Evolutionary conservation across 2,329 filamentous ascomycete species (phyloP).

Genomic region (Colletotrichum camelliae): DNA sequence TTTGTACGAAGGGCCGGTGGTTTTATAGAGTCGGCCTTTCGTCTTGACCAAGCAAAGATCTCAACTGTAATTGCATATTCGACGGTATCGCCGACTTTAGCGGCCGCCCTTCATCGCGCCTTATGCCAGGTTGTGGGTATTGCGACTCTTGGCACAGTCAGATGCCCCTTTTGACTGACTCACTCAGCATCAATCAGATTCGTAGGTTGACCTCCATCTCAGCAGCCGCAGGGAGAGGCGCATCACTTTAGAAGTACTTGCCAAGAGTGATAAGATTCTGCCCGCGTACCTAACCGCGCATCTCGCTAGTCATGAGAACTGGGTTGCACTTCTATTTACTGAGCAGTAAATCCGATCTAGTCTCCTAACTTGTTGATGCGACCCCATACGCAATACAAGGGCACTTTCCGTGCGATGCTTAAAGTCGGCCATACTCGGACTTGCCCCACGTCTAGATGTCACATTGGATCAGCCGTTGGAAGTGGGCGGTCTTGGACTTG

Average conservation of each 20-base stretch:
- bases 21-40: neutral
- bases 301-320: neutral
- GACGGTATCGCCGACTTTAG: neutral
- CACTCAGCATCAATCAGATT: neutral
- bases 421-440: too few relatives aligned
- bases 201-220: neutral
- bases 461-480: too few relatives aligned
- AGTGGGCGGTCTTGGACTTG: too few relatives aligned
- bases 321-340: too few relatives aligned
- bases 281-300: neutral
- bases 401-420: too few relatives aligned
- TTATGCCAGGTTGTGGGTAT: neutral
- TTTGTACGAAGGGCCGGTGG: neutral
- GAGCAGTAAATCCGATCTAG: too few relatives aligned
- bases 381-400: too few relatives aligned
- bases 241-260: too few relatives aligned
- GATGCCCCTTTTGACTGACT: neutral
- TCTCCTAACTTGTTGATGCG: too few relatives aligned
- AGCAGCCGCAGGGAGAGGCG: neutral
- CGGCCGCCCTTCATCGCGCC: neutral
- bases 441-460: too few relatives aligned
- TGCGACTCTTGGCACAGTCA: neutral
- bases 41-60: neutral
- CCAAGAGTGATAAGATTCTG: neutral
- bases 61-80: neutral